Base-by-base conservation (phyloP, 2,329 filamentous ascomycete species). In the Ophiostoma australiae region DNA sequence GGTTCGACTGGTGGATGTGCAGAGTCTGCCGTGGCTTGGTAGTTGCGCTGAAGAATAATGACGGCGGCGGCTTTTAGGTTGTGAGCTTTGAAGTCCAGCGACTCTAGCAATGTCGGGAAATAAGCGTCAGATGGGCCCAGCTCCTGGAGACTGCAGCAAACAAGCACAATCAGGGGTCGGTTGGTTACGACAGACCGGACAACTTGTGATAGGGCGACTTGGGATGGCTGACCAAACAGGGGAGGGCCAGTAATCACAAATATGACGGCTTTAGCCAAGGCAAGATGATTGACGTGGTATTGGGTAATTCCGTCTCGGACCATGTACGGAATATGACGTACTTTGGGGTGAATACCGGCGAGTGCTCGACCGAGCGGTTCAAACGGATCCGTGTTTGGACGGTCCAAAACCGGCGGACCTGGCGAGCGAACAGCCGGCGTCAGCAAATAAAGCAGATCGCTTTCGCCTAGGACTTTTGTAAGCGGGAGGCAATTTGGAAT, bases 291-390 rank as follows among this genome's bases (percentile, higher is more conserved):
- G 68, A 84, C 80, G 78, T 93, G 88, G 65, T 86, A 84, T 31
- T 84, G 82, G 2, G 88, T 90, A 77, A 92, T 87, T 61, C 90
- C 89, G 72, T 83, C 79, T 69, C 84, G 83, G 67, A 87, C 85
- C 5, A 88, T 86, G 76, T 92, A 94, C 6, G 91, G 90, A 63
- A 92, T 86, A 77, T 93, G 91, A 27, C 89, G 86, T 73, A 93
- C 83, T 78, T 83, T 84, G 2, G 84, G 80, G 76, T 91, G 88
- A 74, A 85, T 82, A 68, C 80, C 81, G 68, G 87, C 86, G 68
- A 94, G 78, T 65, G 87, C 85, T 73, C 85, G 84, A 27, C 91
- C 91, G 23, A 94, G 81, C 17, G 86, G 84, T 78, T 93, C 90
- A 76, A 93, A 93, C 0, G 91, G 91, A 77, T 94, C 68, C 35